A percentile compares a stretch with the other conserved stretches of the same genome.
Conservation (phyloP, 768 basidiomycete species). For the Nidula microcarpa region DNA sequence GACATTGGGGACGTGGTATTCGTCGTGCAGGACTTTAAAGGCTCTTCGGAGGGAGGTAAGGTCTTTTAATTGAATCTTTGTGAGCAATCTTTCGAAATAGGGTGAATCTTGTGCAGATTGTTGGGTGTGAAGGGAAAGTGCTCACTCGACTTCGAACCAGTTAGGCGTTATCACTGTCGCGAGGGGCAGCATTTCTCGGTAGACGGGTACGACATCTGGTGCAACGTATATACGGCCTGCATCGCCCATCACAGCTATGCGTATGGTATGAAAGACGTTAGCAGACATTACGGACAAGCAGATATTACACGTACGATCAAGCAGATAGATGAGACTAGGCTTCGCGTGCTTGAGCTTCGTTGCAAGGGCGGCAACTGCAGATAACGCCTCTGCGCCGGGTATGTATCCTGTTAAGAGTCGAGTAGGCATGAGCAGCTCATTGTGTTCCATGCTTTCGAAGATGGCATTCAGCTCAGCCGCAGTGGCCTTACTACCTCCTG, state of each 20-base stretch:
- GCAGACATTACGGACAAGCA: no score
- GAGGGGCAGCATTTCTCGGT: slow-evolving; percentile 73
- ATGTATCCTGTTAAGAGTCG: slow-evolving; percentile 91
- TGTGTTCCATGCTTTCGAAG: slow-evolving; percentile 68
- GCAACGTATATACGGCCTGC: slow-evolving; percentile 87
- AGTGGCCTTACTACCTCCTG: slow-evolving; percentile 76
- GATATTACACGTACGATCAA: slow-evolving; percentile 71
- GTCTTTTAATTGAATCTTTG: slow-evolving; percentile 67
- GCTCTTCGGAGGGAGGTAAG: slow-evolving; percentile 63
- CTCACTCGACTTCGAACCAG: slow-evolving; percentile 96
- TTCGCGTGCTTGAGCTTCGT: slow-evolving; percentile 53
- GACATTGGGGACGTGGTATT: slow-evolving; percentile 77
- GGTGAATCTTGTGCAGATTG: slow-evolving; percentile 19
- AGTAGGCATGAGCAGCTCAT: slow-evolving; percentile 69
- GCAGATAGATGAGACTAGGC: slow-evolving; percentile 73
- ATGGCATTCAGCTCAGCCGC: slow-evolving; percentile 74
- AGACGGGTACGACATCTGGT: slow-evolving; percentile 81
- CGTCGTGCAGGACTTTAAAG: slow-evolving; percentile 69
- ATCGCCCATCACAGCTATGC: slow-evolving; percentile 92
- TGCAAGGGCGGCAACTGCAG: slow-evolving; percentile 61
- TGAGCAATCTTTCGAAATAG: slow-evolving; percentile 42
- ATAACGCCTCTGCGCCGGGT: slow-evolving; percentile 76
- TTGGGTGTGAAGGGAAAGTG: slow-evolving; percentile 2
- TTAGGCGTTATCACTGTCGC: slow-evolving; percentile 96
- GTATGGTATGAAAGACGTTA: not conserved